These are phyloP conservation scores for Lipomyces orientalis DNA, from an alignment of 805 yeast genomes.

Conservation along the genomic window DNA sequence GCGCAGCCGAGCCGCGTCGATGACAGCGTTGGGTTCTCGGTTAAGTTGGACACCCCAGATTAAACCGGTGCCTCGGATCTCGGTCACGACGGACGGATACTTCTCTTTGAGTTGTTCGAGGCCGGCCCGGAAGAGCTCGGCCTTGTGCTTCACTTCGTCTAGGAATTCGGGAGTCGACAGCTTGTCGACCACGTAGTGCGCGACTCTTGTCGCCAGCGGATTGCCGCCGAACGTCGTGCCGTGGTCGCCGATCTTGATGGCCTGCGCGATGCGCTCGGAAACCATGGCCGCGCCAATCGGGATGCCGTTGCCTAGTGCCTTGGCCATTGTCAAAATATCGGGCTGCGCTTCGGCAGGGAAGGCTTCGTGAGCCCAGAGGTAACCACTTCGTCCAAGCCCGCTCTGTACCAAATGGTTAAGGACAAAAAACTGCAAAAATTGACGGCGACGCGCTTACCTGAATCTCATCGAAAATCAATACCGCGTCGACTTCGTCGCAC, in stretches of 20 bases:
- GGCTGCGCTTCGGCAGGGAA: conserved; percentile 86
- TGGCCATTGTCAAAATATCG: conserved; percentile 91
- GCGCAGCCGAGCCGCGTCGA: conserved; percentile 70
- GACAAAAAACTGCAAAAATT: no score
- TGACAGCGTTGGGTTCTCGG: conserved; percentile 65
- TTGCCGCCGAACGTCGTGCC: conserved; percentile 99
- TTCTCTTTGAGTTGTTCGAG: conserved; percentile 52
- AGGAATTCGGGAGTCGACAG: conserved; percentile 68
- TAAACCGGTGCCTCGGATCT: conserved; percentile 87
- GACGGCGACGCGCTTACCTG: conserved; percentile 50
- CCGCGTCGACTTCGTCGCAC: conserved; percentile 70
- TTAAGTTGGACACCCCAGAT: conserved; percentile 81
- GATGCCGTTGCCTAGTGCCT: conserved; percentile 95
- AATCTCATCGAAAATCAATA: conserved; percentile 91
- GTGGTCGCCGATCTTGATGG: conserved; percentile 87
- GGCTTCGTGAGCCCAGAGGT: conserved; percentile 87
- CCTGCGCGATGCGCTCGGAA: conserved; percentile 74
- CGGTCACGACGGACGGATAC: conserved; percentile 65
- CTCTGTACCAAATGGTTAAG: conserved; percentile 48
- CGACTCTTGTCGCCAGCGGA: conserved; percentile 87
- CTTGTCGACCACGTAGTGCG: conserved; percentile 71
- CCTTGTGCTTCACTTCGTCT: conserved; percentile 62
- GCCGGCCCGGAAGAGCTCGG: conserved; percentile 58
- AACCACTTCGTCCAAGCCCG: conserved; percentile 92
- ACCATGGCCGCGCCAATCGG: conserved; percentile 96